Base-by-base conservation (phyloP, 1,284 basidiomycete species). In the Pyrrhoderma noxium region DNA sequence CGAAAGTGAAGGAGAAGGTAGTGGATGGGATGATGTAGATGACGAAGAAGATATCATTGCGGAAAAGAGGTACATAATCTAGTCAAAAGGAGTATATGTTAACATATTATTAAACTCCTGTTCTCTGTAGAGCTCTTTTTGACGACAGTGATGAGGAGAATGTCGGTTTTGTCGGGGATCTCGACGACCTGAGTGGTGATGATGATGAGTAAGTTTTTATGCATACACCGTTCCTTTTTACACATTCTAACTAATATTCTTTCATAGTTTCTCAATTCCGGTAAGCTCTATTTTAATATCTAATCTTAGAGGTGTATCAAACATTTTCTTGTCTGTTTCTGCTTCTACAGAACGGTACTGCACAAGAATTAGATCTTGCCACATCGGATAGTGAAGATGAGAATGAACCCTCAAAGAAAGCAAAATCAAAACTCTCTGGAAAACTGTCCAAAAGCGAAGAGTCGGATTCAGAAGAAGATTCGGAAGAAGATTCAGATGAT, bases 341-440 rank as follows among this genome's bases (percentile, higher is more conserved):
- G n/a, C n/a, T n/a, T 22, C 23, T 18, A 16, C 18, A 51, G 54
- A 45, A 66, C 49, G 76, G 75, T 3, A 68, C 71, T 34, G 67
- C 71, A 2, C 79, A 85, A 65, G 80, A 88, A 61, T 77, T 91
- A 47, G 81, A 85, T 58, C 75, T 84, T 53, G 76, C 70, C 55
- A 82, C 69, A 0, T 64, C 67, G 37, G 51, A 60, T 51, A 66
- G 21, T 22, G 21, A 63, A 42, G 60, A 58, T 16, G 59, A 54
- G 31, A 57, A 55, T 1, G 55, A 47, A 7, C 54, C 50, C 21
- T 45, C 47, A 47, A 45, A 23, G 49, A 45, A 23, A 54, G 54
- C 13, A 64, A 61, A 14, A 62, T 64, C 44, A 64, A 65, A 51
- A 62, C 62, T 51, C 57, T 52, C 25, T 41, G 51, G 9, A 55